Evolutionary conservation across 2,329 filamentous ascomycete species (phyloP).

Genomic region (Aaosphaeria pasadenensis): DNA sequence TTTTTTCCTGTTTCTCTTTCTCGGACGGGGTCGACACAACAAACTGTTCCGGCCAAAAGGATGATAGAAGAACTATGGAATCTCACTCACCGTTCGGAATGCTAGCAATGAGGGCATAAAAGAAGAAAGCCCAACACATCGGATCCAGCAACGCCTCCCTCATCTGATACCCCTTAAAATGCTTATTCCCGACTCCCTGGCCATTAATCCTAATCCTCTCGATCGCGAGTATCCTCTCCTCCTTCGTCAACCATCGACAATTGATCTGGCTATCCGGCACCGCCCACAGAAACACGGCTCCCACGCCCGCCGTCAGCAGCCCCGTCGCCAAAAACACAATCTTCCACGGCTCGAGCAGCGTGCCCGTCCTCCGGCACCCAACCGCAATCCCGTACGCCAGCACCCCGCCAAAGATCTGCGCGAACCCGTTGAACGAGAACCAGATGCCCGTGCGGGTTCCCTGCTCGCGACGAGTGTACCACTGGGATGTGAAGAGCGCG

Average conservation of each 20-base stretch:
- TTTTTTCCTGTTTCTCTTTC: background rate
- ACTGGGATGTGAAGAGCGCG: constrained; percentile 65
- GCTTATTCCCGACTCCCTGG: constrained; percentile 69
- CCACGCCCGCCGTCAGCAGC: constrained; percentile 40
- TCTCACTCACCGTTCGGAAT: constrained; percentile 52
- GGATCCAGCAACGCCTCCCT: constrained; percentile 58
- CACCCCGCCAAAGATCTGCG: constrained; percentile 61
- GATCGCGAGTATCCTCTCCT: constrained; percentile 65
- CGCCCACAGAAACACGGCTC: constrained; percentile 43
- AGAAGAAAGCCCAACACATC: constrained; percentile 59
- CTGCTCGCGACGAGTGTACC: constrained; percentile 71
- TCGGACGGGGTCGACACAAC: too few species aligned
- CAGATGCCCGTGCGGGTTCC: constrained; percentile 61
- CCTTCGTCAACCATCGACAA: constrained; percentile 60
- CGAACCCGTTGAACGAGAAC: constrained; percentile 67
- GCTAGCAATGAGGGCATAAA: constrained; percentile 55
- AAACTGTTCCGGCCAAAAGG: background rate
- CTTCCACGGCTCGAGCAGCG: constrained; percentile 63
- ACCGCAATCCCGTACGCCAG: constrained; percentile 63
- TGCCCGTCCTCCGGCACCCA: constrained; percentile 54
- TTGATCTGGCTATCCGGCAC: constrained; percentile 62
- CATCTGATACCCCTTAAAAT: constrained; percentile 67
- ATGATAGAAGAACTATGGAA: background rate
- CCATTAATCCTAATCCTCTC: constrained; percentile 72
- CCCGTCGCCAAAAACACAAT: constrained; percentile 51